phyloP scores from a whole-genome alignment of 805 yeast genomes.

The Ogataea ganodermae region DNA sequence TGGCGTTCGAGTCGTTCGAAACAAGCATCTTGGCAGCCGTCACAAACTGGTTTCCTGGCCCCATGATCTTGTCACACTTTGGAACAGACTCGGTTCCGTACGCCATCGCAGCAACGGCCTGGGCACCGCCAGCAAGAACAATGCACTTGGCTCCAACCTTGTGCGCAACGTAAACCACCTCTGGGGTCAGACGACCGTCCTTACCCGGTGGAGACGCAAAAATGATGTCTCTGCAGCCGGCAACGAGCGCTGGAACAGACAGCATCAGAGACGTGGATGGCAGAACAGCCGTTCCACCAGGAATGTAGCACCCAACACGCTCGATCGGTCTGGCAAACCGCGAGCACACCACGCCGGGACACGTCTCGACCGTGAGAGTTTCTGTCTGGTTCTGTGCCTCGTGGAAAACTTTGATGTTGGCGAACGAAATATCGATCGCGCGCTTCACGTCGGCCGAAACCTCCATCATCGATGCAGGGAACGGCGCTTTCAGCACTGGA shows the following conservation, averaged over 20 bases:
- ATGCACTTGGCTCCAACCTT: constrained; percentile 90
- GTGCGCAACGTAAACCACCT: constrained; percentile 95
- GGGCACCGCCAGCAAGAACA: constrained; percentile 98
- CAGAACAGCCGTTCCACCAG: constrained; percentile 98
- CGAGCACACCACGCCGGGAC: constrained; percentile 92
- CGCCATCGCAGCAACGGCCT: constrained; percentile 98
- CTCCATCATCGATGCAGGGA: constrained; percentile 73
- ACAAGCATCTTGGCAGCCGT: constrained; percentile 99
- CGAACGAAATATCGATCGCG: constrained; percentile 88
- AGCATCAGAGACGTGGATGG: constrained; percentile 98
- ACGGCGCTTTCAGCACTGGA: constrained; percentile 88
- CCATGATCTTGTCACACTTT: constrained; percentile 94
- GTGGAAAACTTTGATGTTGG: constrained; percentile 89
- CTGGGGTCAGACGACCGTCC: constrained; percentile 93
- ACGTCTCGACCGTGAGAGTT: constrained; percentile 81
- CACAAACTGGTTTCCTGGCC: constrained; percentile 99
- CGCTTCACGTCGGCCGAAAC: constrained; percentile 71
- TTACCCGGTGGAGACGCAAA: constrained; percentile 95
- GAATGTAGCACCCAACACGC: constrained; percentile 92
- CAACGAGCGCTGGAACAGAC: constrained; percentile 98
- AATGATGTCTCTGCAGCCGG: constrained; percentile 90
- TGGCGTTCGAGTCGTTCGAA: constrained; percentile 91
- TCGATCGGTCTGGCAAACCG: constrained; percentile 95
- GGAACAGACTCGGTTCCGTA: constrained; percentile 93
- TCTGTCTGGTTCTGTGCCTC: constrained; percentile 83